These are phyloP conservation scores for Leptoxyphium fumago DNA, from an alignment of 2,329 filamentous ascomycete species.

Conservation along the genomic window DNA sequence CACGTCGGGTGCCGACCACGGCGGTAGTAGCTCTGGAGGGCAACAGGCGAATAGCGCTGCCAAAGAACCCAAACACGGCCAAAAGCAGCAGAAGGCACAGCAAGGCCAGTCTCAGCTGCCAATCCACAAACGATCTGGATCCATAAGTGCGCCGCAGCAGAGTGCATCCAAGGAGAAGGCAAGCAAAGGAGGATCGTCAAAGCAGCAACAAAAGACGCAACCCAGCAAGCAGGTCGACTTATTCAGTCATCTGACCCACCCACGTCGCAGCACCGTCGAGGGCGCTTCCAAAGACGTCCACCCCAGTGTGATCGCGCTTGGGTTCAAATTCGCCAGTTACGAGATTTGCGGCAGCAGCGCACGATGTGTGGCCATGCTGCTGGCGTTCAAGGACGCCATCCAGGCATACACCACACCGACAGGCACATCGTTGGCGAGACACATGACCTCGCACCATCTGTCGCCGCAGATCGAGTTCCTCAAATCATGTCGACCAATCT, in stretches of 20 bases:
- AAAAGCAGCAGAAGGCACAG: slow-evolving; percentile 15
- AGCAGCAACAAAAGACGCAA: slow-evolving; percentile 35
- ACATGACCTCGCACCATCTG: slow-evolving; percentile 80
- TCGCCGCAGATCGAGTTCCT: slow-evolving; percentile 93
- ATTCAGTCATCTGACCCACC: slow-evolving; percentile 73
- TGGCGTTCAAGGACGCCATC: slow-evolving; percentile 88
- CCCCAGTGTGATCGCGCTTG: slow-evolving; percentile 68
- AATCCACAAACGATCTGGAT: slow-evolving; percentile 8
- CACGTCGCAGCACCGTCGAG: slow-evolving; percentile 48
- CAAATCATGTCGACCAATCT: slow-evolving; percentile 85
- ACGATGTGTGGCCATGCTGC: slow-evolving; percentile 69
- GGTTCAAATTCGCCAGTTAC: slow-evolving; percentile 82
- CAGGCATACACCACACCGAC: slow-evolving; percentile 81
- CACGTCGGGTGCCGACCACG: slow-evolving; percentile 21
- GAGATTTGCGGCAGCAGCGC: slow-evolving; percentile 79
- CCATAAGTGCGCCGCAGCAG: slow-evolving; percentile 5
- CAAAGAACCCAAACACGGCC: slow-evolving; percentile 21
- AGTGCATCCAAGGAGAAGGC: slow-evolving; percentile 7
- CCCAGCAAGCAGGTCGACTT: slow-evolving; percentile 51
- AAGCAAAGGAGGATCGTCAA: slow-evolving; percentile 13
- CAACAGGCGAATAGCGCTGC: slow-evolving; percentile 3
- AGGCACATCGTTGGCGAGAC: slow-evolving; percentile 70
- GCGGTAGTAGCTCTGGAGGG: slow-evolving; percentile 10
- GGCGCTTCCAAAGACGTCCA: slow-evolving; percentile 60
- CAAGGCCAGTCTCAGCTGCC: slow-evolving; percentile 7